Conservation (phyloP, 1,139 yeast species). For the Kodamaea alishanica region DNA sequence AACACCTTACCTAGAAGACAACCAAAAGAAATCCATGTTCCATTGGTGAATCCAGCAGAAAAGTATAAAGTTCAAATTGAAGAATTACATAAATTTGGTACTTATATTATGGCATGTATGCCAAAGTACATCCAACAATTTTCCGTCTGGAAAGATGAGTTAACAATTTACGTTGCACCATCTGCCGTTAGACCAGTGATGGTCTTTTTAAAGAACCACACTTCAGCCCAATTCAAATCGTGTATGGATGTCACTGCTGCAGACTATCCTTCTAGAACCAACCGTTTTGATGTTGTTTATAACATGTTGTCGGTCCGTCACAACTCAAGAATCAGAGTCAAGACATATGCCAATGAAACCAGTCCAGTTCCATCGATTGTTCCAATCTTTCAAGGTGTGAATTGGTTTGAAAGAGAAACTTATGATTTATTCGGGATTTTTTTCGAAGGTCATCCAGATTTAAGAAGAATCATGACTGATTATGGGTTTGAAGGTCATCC, state of each 20-base stretch:
- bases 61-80: constrained; percentile 64
- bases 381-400: constrained; percentile 71
- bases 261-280: constrained; percentile 79
- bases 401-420: constrained; percentile 89
- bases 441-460: constrained; percentile 86
- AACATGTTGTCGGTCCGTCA: constrained; percentile 77
- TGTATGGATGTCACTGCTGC: constrained; percentile 84
- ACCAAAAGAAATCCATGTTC: constrained; percentile 42
- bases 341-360: constrained; percentile 83
- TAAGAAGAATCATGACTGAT: constrained; percentile 87
- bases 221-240: constrained; percentile 75
- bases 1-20: constrained; percentile 40
- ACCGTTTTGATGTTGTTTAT: constrained; percentile 85
- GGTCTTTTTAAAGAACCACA: constrained; percentile 70
- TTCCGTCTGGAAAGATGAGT: constrained; percentile 88
- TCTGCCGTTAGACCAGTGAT: constrained; percentile 67
- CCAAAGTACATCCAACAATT: constrained; percentile 84
- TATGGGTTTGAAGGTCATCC: constrained; percentile 94
- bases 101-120: constrained; percentile 70
- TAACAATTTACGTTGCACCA: constrained; percentile 75
- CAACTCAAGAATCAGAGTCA: constrained; percentile 84
- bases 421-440: constrained; percentile 84
- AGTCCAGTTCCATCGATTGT: constrained; percentile 78
- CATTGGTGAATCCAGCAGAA: constrained; percentile 76
- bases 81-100: constrained; percentile 80